Evolutionary conservation across 1,139 yeast genomes (phyloP).

Genomic region (Scheffersomyces parashehatae): DNA sequence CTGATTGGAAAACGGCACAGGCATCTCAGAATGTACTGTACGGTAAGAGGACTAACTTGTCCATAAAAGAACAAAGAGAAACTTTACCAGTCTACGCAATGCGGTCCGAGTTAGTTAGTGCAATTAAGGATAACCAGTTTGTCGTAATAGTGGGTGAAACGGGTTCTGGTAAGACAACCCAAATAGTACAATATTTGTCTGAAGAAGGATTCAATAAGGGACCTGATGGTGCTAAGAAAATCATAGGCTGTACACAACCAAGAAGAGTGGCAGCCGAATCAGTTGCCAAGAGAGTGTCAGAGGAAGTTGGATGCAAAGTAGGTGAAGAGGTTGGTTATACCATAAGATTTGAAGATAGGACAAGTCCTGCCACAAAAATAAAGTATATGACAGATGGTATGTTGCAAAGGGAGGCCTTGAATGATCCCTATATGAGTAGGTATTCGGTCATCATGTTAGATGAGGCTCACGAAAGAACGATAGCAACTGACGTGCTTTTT

Average conservation of each 20-base stretch:
- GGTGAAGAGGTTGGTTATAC: conserved; percentile 70
- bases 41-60: conserved; percentile 54
- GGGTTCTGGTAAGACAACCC: conserved; percentile 33
- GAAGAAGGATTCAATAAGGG: conserved; percentile 36
- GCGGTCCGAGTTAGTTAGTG: conserved; percentile 56
- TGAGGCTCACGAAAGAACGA: conserved; percentile 95
- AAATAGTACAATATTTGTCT: conserved; percentile 37
- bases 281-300: conserved; percentile 68
- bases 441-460: conserved; percentile 88
- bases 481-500: conserved; percentile 90
- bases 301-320: conserved; percentile 58
- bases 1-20: conserved; percentile 54
- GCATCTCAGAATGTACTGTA: conserved; percentile 40
- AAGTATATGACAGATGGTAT: conserved; percentile 92
- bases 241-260: conserved; percentile 74
- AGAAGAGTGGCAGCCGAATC: conserved; percentile 74
- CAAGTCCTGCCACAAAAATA: conserved; percentile 55
- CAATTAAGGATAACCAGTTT: conserved; percentile 50
- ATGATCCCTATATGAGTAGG: conserved; percentile 69
- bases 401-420: conserved; percentile 79
- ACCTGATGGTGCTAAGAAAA: conserved; percentile 29
- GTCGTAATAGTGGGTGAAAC: conserved; percentile 51
- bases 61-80: conserved; percentile 66
- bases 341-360: conserved; percentile 64
- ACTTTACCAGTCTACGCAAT: conserved; percentile 72